These are phyloP conservation scores for Alliaria petiolata DNA, from an alignment of 345 rosid genomes.

Conservation along the genomic window DNA sequence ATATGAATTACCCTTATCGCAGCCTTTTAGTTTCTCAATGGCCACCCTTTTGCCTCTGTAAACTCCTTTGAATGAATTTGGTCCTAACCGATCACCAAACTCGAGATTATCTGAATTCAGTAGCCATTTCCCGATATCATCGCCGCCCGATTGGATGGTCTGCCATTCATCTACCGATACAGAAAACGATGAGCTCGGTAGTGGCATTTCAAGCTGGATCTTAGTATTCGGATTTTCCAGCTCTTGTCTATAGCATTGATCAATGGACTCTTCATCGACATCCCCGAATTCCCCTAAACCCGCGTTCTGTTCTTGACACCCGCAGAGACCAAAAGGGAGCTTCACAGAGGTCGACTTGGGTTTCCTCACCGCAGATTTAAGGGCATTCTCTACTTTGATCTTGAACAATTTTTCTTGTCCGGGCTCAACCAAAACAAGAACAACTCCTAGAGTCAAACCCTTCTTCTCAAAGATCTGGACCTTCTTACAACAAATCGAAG, in stretches of 20 bases:
- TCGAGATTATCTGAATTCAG: slow-evolving; percentile 73
- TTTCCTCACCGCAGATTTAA: slow-evolving; percentile 65
- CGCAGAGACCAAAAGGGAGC: slow-evolving; percentile 93
- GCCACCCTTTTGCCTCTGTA: slow-evolving; percentile 71
- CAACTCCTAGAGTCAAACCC: slow-evolving; percentile 78
- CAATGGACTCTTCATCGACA: slow-evolving; percentile 62
- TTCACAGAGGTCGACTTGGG: slow-evolving; percentile 64
- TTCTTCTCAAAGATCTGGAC: slow-evolving; percentile 96
- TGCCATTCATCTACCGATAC: slow-evolving; percentile 94
- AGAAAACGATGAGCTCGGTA: slow-evolving; percentile 53
- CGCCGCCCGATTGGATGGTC: slow-evolving; percentile 62
- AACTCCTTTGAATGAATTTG: slow-evolving; percentile 63
- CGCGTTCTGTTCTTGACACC: slow-evolving; percentile 82
- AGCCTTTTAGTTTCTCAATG: slow-evolving; percentile 95
- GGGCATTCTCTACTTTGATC: slow-evolving; percentile 60
- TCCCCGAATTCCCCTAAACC: slow-evolving; percentile 59
- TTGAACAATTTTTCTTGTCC: slow-evolving; percentile 60
- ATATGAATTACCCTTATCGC: slow-evolving; percentile 85
- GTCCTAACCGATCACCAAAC: slow-evolving; percentile 64
- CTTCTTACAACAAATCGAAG: slow-evolving; percentile 74
- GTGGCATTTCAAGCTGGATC: slow-evolving; percentile 77
- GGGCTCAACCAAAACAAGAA: slow-evolving; percentile 52
- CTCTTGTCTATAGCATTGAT: slow-evolving; percentile 50
- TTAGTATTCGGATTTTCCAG: slow-evolving; percentile 40
- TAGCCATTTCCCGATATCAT: slow-evolving; percentile 77